Base-by-base conservation (phyloP, 2,329 filamentous ascomycete species). In the Ceratocystis diversiconidia region DNA sequence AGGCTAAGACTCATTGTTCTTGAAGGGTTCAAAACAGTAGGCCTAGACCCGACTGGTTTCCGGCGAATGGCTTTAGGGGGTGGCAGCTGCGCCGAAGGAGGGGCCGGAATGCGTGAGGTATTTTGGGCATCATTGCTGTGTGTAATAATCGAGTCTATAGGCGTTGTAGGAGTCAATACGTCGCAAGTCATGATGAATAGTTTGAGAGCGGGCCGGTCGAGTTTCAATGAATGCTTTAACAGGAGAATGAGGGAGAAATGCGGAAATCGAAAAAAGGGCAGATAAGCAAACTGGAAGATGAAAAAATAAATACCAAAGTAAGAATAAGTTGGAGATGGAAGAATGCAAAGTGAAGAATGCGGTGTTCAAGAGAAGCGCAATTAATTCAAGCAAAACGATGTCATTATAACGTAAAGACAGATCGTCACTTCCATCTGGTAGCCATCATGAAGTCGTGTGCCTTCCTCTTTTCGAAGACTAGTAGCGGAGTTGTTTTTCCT, bases 241-340 rank as follows among this genome's bases (percentile, higher is more conserved):
- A 59, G 55, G 28, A 59, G 17, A n/a, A 59, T 32, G 8, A n/a
- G 25, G 55, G 8, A 17, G 25, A 59, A 36, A 36, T 36, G 15
- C 25, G n/a, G 28, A 8, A 15, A 55, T 25, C 4, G 55, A 28
- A 36, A 19, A 36, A n/a, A 59, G 28, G 28, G 6, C 17, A 17
- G 55, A 59, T 59, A 36, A 30, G 55, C 55, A 59, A 36, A 36
- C 55, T 59, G 55, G 55, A 59, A 36, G 55, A 30, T 30, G 55
- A 32, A 59, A 36, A 59, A 59, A 59, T 36, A 36, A 36, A 59
- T 59, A 59, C 28, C 55, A 59, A n/a, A 36, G 30, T 59, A 59
- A 59, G 55, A 59, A 59, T 59, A 36, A 59, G 55, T 19, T 32
- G 55, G 55, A 32, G 55, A 36, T 59, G 55, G 4, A n/a, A 19